Evolutionary conservation across 768 basidiomycete genomes (phyloP), one percentile per base, ranked within the genome.

Genomic region (Trametes gibbosa): DNA sequence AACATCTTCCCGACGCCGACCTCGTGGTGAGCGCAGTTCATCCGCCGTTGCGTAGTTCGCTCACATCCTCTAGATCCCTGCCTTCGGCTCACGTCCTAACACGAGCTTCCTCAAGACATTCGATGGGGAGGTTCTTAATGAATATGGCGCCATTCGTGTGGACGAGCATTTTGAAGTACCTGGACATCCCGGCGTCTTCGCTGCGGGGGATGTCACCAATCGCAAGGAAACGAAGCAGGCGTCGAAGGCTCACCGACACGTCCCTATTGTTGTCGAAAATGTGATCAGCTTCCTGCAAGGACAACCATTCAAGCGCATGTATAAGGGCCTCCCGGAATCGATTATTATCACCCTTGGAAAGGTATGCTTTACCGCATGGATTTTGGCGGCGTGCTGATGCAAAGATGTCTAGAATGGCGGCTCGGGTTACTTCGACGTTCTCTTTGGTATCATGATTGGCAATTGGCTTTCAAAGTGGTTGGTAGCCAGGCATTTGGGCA

Each of bases 171-270:
- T 89, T 40, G 86, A 87, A 63, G 68, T 90, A 2, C 64, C 63
- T 6, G 71, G 69, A 0, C 71, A 84, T 67, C 72, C 81, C 0
- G 75, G 76, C 57, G 80, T 90, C 12, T 88, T 85, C 56, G 89
- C 87, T 0, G 76, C 72, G 3, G 87, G 88, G 1, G 88, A 90
- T 64, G 76, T 84, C 57, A 79, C 84, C 59, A 82, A 85, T 35
- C 83, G 80, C 75, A 53, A 71, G 0, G 87, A 88, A 68, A 82
- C 87, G 69, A 88, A 87, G 63, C 85, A 81, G 64, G 71, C 71
- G 0, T 74, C 71, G 12, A 87, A 88, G 68, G 74, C 73, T 0
- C 23, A 45, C 1, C 65, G 63, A 5, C 88, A 89, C 56, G 70
- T 67, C 5, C 46, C 66, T 1, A 58, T 86, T 34, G 73, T 83